Conservation (phyloP, 352 stramenopile species). For the Phytophthora lateralis region DNA sequence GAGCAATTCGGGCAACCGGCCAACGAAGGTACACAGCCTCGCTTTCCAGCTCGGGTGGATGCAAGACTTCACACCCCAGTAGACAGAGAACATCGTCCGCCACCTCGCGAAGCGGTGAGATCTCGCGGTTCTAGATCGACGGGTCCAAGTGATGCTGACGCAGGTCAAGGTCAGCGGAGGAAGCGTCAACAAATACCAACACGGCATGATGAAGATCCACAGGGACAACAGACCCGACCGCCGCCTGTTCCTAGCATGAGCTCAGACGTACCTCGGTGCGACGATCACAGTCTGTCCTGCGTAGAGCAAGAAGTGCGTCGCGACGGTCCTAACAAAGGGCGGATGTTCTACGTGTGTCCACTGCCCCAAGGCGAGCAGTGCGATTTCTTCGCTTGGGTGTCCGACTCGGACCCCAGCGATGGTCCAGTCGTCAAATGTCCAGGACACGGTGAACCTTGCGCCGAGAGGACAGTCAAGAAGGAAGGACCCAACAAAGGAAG, state of each 20-base stretch:
- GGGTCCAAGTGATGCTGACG: conserved; percentile 1
- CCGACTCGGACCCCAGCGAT: conserved; percentile 38
- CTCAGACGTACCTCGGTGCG: conserved; percentile 45
- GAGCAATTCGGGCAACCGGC: conserved; percentile 82
- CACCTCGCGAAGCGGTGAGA: conserved; percentile 6
- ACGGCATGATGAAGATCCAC: neutral
- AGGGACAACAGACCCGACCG: conserved; percentile 5
- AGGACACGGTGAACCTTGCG: conserved; percentile 68
- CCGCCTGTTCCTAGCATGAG: conserved; percentile 2
- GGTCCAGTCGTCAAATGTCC: conserved; percentile 42
- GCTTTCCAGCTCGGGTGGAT: conserved; percentile 8
- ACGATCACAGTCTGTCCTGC: conserved; percentile 53
- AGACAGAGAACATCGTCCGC: conserved; percentile 3
- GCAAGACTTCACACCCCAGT: conserved; percentile 2
- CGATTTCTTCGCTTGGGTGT: conserved; percentile 93
- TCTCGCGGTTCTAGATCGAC: neutral
- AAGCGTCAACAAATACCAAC: conserved; percentile 18
- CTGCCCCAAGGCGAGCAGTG: conserved; percentile 87
- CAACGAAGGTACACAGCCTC: conserved; percentile 17
- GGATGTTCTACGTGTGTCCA: conserved; percentile 91
- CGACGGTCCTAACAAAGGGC: conserved; percentile 90
- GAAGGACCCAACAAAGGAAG: conserved; percentile 74
- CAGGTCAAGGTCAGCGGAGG: conserved; percentile 10
- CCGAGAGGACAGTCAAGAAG: conserved; percentile 65
- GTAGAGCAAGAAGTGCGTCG: conserved; percentile 58